Conservation (phyloP, 2,329 filamentous ascomycete genomes). For the Fusarium floridanum region DNA sequence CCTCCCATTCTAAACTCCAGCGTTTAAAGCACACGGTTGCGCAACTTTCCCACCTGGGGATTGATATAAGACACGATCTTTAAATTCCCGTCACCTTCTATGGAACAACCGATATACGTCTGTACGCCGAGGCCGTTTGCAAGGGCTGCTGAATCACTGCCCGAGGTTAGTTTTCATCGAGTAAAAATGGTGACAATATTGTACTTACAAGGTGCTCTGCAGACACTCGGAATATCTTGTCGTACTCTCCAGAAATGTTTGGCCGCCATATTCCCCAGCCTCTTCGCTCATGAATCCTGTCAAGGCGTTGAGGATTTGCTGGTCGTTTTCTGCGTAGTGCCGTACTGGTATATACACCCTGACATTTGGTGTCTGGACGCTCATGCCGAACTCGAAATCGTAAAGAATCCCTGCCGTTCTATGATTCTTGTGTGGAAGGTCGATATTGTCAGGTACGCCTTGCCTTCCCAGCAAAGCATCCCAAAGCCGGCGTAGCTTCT, state of each 20-base stretch:
- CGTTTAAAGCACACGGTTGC: neutral
- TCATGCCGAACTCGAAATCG: slow-evolving; percentile 48
- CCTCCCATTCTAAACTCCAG: neutral
- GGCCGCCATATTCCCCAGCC: rapidly evolving
- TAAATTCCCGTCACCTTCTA: neutral
- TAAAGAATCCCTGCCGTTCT: slow-evolving; percentile 53
- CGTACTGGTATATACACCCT: slow-evolving; percentile 54
- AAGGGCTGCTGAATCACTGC: neutral
- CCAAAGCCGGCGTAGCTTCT: slow-evolving; percentile 37
- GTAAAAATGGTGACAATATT: rapidly evolving
- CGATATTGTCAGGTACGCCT: slow-evolving; percentile 14
- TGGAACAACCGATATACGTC: slow-evolving; percentile 11
- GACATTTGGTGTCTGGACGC: slow-evolving; percentile 34
- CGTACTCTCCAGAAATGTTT: rapidly evolving
- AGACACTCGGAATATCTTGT: slow-evolving; percentile 2
- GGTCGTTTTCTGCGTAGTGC: slow-evolving; percentile 46
- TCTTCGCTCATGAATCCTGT: neutral
- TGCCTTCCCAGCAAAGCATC: slow-evolving; percentile 23
- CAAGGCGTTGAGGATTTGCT: slow-evolving; percentile 1
- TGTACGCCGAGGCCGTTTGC: neutral
- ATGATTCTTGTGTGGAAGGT: slow-evolving; percentile 38
- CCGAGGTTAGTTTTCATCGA: rapidly evolving
- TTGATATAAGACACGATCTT: slow-evolving; percentile 14
- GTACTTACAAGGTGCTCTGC: neutral
- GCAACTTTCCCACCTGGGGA: slow-evolving; percentile 3